phyloP scores from a whole-genome alignment of 345 rosid species.

The Mangifera indica region DNA sequence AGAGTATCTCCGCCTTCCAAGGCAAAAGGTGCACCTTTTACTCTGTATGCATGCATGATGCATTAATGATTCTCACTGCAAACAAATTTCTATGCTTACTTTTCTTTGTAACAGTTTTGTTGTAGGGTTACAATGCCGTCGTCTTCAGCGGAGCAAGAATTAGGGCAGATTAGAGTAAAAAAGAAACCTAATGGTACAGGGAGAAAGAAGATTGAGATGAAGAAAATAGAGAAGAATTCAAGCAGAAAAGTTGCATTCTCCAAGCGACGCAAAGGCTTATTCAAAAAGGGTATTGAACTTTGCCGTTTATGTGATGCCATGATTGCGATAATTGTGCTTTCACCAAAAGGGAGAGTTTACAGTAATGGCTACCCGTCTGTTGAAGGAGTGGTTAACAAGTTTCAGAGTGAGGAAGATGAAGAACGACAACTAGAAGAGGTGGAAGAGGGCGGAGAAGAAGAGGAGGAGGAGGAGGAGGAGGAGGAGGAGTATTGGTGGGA shows the following conservation, averaged over 20 bases:
- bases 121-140: no score
- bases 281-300: slow-evolving; percentile 24
- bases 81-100: no score
- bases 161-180: not conserved
- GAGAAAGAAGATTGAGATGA: slow-evolving; percentile 30
- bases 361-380: slow-evolving; percentile 9
- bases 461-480: not conserved
- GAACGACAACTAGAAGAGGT: no score
- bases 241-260: slow-evolving; percentile 27
- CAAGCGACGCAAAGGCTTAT: slow-evolving; percentile 31
- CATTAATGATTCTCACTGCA: no score
- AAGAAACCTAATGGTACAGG: slow-evolving; percentile 14
- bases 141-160: no score
- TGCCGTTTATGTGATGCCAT: slow-evolving; percentile 22
- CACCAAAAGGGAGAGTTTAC: slow-evolving; percentile 17
- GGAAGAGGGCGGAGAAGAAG: not conserved
- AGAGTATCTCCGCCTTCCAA: no score
- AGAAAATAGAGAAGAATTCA: slow-evolving; percentile 21
- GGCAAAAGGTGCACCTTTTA: no score
- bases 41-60: no score
- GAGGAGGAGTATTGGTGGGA: slow-evolving; percentile 13
- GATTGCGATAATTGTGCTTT: slow-evolving; percentile 24
- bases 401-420: not conserved
- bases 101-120: no score
- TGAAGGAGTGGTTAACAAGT: not conserved